Evolutionary conservation across 208 protist species (phyloP).

Genomic region (Phytomonas sp.): DNA sequence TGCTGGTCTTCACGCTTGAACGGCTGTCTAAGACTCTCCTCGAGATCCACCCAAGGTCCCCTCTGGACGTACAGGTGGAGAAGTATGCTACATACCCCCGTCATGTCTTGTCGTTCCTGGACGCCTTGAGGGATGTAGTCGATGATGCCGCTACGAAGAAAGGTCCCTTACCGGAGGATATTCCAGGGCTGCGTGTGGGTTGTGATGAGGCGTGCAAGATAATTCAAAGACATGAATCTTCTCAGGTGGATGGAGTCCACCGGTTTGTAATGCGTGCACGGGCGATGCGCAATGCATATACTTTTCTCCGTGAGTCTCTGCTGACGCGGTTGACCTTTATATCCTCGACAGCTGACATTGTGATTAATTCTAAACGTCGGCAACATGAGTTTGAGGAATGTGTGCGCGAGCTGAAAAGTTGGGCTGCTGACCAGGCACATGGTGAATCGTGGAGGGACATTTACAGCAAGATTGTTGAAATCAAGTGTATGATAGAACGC

Average conservation of each 20-base stretch:
- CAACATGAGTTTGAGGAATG: constrained; percentile 70
- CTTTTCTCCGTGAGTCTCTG: constrained; percentile 56
- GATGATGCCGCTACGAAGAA: constrained; percentile 9
- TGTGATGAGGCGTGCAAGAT: not conserved
- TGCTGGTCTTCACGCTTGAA: constrained; percentile 76
- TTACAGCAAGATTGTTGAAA: constrained; percentile 59
- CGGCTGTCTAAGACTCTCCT: constrained; percentile 59
- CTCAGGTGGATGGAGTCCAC: constrained; percentile 27
- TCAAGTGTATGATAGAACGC: constrained; percentile 55
- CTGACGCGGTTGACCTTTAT: constrained; percentile 77
- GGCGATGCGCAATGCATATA: constrained; percentile 48
- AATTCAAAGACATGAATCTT: constrained; percentile 11
- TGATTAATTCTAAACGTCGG: constrained; percentile 52
- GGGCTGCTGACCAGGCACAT: constrained; percentile 49
- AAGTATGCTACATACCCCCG: constrained; percentile 52
- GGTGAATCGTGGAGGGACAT: constrained; percentile 75
- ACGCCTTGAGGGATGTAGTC: constrained; percentile 15
- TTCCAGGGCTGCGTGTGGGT: not conserved
- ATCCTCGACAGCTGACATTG: constrained; percentile 31
- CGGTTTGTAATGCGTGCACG: constrained; percentile 49
- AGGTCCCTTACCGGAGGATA: constrained; percentile 9
- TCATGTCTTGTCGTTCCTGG: constrained; percentile 29
- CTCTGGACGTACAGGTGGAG: constrained; percentile 63
- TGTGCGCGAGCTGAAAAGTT: constrained; percentile 63
- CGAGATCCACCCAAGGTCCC: constrained; percentile 67